Base-by-base conservation (phyloP, 768 basidiomycete species). In the Hypholoma sublateritium region DNA sequence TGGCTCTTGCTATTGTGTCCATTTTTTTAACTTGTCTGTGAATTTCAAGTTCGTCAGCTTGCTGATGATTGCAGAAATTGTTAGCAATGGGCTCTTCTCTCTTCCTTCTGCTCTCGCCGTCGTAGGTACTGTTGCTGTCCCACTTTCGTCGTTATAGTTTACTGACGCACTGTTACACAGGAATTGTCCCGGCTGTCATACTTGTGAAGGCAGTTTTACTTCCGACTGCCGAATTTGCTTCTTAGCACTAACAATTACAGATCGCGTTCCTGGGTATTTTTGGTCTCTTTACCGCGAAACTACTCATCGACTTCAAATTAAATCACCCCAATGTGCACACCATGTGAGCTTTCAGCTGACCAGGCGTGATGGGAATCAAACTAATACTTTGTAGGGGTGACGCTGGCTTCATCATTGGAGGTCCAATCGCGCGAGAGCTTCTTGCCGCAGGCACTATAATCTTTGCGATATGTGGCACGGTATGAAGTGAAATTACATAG, bases 291-390 rank as follows among this genome's bases (percentile, higher is more conserved):
- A 56, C 55, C 8, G 55, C 55, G 16, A 56, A 56, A n/a, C 46
- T 56, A 11, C 47, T 56, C 11, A 50, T 56, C 36, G 55, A 56
- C 28, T 56, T 56, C 47, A 56, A 56, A 28, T 43, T 56, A 32
- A 56, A 56, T n/a, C 55, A 56, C 22, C 55, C 55, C 16, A 56
- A 56, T 49, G 46, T 56, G 16, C 55, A 56, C 32, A 56, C 55
- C 13, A 56, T 56, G 55, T 56, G 13, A 42, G 55, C n/a, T n/a
- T 48, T 17, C 19, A 24, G 17, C 12, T 24, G 8, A 13, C 21
- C 19, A 17, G 19, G 5, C 28, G 28, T 32, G 32, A 16, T 17
- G 5, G 17, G 5, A 21, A 4, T 7, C 22, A 5, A 35, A 44
- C 45, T 13, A 17, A 35, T 14, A 28, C 9, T 12, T 19, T 11